Percentiles rank a stretch among this genome's conserved stretches.
These are phyloP conservation scores for Blastocystis sp. DNA, from an alignment of 352 stramenopile species.

Conservation along the genomic window DNA sequence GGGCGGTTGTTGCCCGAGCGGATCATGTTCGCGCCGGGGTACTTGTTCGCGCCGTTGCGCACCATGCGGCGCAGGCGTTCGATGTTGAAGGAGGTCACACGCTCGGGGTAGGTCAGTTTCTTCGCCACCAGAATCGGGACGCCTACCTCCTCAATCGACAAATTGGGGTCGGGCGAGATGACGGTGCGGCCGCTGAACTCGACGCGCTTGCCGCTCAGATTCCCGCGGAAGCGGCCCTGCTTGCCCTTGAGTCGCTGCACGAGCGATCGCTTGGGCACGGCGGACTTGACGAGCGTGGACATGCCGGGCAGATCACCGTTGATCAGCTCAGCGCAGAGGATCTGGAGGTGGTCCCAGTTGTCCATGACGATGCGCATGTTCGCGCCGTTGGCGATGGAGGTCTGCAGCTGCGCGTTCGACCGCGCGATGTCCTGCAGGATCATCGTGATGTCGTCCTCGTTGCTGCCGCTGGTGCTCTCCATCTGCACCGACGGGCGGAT, in stretches of 20 bases:
- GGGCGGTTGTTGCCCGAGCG: conserved; percentile 70
- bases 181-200: conserved; percentile 98
- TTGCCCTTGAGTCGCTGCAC: conserved; percentile 96
- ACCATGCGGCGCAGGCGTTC: conserved; percentile 89
- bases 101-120: conserved; percentile 96
- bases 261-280: conserved; percentile 90
- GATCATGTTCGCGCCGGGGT: conserved; percentile 90
- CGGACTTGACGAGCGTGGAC: conserved; percentile 84
- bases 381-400: conserved; percentile 87
- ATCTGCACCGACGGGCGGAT: conserved; percentile 97
- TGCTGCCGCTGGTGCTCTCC: conserved; percentile 88
- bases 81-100: conserved; percentile 94
- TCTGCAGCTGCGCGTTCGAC: conserved; percentile 91
- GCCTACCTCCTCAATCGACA: conserved; percentile 88
- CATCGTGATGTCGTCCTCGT: conserved; percentile 96
- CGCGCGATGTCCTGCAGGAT: conserved; percentile 99
- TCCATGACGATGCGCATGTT: conserved; percentile 97
- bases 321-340: conserved; percentile 92
- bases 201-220: conserved; percentile 95
- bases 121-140: conserved; percentile 89
- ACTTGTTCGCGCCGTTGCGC: conserved; percentile 85
- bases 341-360: conserved; percentile 97
- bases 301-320: conserved; percentile 95
- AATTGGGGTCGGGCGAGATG: conserved; percentile 97
- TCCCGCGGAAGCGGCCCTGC: conserved; percentile 94